Conservation (phyloP, 768 basidiomycete species). For the Sarcodon sp. region DNA sequence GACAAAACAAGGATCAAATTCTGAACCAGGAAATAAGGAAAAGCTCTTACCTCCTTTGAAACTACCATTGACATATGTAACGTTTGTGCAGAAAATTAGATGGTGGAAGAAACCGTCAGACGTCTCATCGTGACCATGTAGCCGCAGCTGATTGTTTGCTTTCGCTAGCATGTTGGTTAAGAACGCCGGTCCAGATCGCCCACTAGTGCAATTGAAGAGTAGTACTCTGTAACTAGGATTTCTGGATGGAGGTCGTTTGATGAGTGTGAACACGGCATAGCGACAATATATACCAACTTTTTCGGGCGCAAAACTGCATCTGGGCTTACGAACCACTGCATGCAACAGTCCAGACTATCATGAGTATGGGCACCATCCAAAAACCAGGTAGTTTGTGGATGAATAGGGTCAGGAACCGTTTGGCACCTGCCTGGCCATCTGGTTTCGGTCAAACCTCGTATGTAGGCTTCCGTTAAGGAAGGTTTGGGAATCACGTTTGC, state of each 20-base stretch:
- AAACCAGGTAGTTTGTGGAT: conserved; percentile 60
- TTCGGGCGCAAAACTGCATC: conserved; percentile 30
- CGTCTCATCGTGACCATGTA: conserved; percentile 23
- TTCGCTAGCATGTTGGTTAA: conserved; percentile 45
- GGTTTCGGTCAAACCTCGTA: conserved; percentile 51
- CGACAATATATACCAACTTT: conserved; percentile 3
- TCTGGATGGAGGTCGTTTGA: conserved; percentile 5
- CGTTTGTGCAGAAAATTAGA: conserved; percentile 92
- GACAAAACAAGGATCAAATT: not conserved
- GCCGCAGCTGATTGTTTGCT: conserved; percentile 32
- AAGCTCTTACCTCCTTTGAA: conserved; percentile 70
- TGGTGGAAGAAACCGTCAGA: conserved; percentile 54
- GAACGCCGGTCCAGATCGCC: conserved; percentile 70
- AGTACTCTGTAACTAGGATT: conserved; percentile 38
- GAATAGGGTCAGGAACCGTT: conserved; percentile 48
- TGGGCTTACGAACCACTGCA: conserved; percentile 76
- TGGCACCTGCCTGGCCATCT: conserved; percentile 97
- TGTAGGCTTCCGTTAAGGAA: conserved; percentile 37
- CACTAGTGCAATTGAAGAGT: conserved; percentile 92
- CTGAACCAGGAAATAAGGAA: conserved; percentile 4
- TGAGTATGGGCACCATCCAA: conserved; percentile 93
- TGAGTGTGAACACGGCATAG: not conserved
- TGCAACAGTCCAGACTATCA: conserved; percentile 80
- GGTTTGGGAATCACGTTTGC: conserved; percentile 14
- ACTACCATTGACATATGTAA: conserved; percentile 81